Evolutionary conservation across 2,329 filamentous ascomycete species (phyloP).

Genomic region (Exophiala sp.): DNA sequence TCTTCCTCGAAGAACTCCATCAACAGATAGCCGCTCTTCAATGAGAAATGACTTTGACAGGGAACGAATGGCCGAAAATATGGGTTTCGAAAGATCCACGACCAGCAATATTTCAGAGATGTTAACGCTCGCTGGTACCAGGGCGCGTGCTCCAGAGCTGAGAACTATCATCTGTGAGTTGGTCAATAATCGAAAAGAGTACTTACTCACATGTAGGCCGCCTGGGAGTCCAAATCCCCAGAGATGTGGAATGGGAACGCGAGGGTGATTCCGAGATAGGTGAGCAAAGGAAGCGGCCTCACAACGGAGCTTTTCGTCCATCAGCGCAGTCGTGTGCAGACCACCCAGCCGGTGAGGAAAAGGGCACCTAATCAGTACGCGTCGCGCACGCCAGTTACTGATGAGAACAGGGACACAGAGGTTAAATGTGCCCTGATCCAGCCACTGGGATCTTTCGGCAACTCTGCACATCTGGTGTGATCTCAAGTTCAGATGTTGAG

Average conservation of each 20-base stretch:
- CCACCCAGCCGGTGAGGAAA: slow-evolving; percentile 20
- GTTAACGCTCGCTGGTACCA: slow-evolving; percentile 3
- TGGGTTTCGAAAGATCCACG: background rate
- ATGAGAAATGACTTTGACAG: background rate
- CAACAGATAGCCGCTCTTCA: slow-evolving; percentile 18
- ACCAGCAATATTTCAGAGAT: background rate
- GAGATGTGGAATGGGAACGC: slow-evolving; percentile 18
- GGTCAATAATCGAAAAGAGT: slow-evolving; percentile 42
- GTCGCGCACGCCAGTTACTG: slow-evolving; percentile 8
- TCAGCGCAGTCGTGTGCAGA: slow-evolving; percentile 3
- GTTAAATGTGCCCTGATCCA: slow-evolving; percentile 23
- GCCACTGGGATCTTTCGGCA: slow-evolving; percentile 12
- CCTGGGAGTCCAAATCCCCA: slow-evolving; percentile 30
- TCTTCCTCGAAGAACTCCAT: slow-evolving; percentile 20
- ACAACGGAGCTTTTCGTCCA: slow-evolving; percentile 23
- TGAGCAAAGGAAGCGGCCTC: slow-evolving; percentile 21
- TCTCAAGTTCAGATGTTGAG: background rate
- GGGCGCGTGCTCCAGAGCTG: background rate
- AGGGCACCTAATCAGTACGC: slow-evolving; percentile 15
- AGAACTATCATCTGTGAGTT: slow-evolving; percentile 36
- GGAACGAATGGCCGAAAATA: slow-evolving; percentile 1
- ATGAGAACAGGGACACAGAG: slow-evolving; percentile 21
- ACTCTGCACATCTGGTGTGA: background rate
- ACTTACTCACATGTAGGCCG: background rate
- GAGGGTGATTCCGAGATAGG: slow-evolving; percentile 14